Evolutionary conservation across 2,329 filamentous ascomycete genomes (phyloP).

Genomic region (Cladosporium colombiae): DNA sequence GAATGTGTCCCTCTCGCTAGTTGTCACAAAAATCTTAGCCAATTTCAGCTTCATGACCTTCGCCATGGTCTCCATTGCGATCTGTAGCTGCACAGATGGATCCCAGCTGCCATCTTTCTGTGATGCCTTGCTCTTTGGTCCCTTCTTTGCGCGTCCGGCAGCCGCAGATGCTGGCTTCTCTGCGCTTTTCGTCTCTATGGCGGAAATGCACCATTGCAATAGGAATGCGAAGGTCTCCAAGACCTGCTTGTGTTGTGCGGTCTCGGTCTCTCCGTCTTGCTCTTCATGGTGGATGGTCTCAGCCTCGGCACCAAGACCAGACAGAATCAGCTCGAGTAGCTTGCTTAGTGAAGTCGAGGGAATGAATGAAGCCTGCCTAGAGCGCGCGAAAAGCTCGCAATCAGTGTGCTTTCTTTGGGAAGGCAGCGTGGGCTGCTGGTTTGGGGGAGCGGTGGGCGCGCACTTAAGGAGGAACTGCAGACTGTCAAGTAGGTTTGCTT

Average conservation of each 20-base stretch:
- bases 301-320: conserved; percentile 71
- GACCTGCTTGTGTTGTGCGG: conserved; percentile 80
- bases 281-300: conserved; percentile 86
- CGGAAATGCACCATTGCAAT: conserved; percentile 90
- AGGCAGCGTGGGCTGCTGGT: conserved; percentile 32
- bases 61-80: conserved; percentile 89
- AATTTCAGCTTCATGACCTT: conserved; percentile 93
- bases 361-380: conserved; percentile 78
- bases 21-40: conserved; percentile 90
- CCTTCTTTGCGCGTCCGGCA: conserved; percentile 71
- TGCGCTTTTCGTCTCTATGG: conserved; percentile 83
- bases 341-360: conserved; percentile 85
- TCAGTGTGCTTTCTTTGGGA: conserved; percentile 41
- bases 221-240: conserved; percentile 94
- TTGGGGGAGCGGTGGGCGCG: conserved; percentile 58
- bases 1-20: conserved; percentile 93
- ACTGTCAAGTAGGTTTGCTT: conserved; percentile 81
- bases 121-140: conserved; percentile 66
- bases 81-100: conserved; percentile 81
- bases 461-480: conserved; percentile 96
- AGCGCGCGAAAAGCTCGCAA: conserved; percentile 64
- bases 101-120: conserved; percentile 81
- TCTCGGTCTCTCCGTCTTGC: conserved; percentile 68
- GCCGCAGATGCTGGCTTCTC: conserved; percentile 79
- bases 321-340: conserved; percentile 82